phyloP scores from a whole-genome alignment of 768 basidiomycete genomes.

The Chiua virens region DNA sequence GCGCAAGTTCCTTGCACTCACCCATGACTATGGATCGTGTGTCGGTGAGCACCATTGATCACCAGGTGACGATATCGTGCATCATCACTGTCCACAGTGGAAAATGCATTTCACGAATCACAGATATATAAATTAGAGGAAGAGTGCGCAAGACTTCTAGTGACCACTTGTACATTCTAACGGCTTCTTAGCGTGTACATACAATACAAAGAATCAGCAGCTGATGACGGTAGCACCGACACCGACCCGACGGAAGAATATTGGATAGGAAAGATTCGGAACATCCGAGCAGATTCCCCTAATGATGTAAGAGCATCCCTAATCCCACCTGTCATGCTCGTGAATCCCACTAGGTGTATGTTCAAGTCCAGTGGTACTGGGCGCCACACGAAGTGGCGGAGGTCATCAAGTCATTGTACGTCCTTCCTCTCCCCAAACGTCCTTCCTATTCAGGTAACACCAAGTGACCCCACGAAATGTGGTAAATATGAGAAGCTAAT shows the following conservation, averaged over 20 bases:
- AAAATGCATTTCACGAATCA: slow-evolving; percentile 6
- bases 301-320: slow-evolving; percentile 27
- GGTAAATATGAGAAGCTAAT: slow-evolving; percentile 49
- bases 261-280: slow-evolving; percentile 52
- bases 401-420: slow-evolving; percentile 51
- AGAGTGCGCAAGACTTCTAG: slow-evolving; percentile 29
- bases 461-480: slow-evolving; percentile 40
- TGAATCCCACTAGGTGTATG: slow-evolving; percentile 46
- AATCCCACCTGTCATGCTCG: background rate
- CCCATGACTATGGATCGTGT: slow-evolving; percentile 10
- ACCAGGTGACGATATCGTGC: background rate
- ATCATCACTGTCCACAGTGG: slow-evolving; percentile 6
- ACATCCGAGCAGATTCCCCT: slow-evolving; percentile 38
- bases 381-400: slow-evolving; percentile 45
- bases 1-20: slow-evolving; percentile 13
- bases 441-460: background rate
- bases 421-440: background rate
- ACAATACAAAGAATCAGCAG: background rate
- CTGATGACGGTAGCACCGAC: background rate
- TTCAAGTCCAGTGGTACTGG: slow-evolving; percentile 56
- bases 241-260: slow-evolving; percentile 37
- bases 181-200: slow-evolving; percentile 36
- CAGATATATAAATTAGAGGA: slow-evolving; percentile 34
- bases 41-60: slow-evolving; percentile 10
- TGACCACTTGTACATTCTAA: background rate